A percentile compares a stretch with the other conserved stretches of the same genome.
These are phyloP conservation scores for Suhomyces coccinellae DNA, from an alignment of 1,139 yeast genomes.

Conservation along the genomic window DNA sequence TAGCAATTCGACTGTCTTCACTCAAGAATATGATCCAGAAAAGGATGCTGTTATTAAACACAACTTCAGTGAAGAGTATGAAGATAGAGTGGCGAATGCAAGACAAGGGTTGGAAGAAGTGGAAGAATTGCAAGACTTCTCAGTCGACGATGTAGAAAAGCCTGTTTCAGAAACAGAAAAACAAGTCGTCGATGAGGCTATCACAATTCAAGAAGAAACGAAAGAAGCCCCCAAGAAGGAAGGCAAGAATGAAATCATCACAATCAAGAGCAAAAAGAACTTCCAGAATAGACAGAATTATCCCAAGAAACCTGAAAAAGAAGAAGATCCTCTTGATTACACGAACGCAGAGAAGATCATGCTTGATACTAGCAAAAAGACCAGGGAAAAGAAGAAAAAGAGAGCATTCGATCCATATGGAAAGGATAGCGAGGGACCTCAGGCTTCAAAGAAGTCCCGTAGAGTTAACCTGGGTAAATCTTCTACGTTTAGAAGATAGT, in stretches of 20 bases:
- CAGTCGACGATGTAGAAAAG: constrained; percentile 1
- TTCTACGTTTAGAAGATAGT: constrained; percentile 42
- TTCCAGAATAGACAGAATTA: constrained; percentile 13
- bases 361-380: constrained; percentile 24
- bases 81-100: constrained; percentile 19
- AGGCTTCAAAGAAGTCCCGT: constrained; percentile 47
- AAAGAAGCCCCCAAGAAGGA: constrained; percentile 1
- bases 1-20: constrained; percentile 8
- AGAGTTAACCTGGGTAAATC: constrained; percentile 47
- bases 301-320: constrained; percentile 11
- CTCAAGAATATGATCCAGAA: constrained; percentile 24
- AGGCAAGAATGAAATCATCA: constrained; percentile 55
- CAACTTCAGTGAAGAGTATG: constrained; percentile 18
- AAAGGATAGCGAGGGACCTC: constrained; percentile 49
- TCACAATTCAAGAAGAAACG: background rate
- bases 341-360: constrained; percentile 49
- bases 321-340: constrained; percentile 41
- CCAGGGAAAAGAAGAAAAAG: constrained; percentile 33
- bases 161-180: constrained; percentile 8
- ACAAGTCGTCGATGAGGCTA: constrained; percentile 6
- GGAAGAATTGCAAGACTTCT: constrained; percentile 3
- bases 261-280: constrained; percentile 43
- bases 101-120: constrained; percentile 22
- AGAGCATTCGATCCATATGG: constrained; percentile 63
- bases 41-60: constrained; percentile 20